These are phyloP conservation scores for Pyrus betulifolia DNA, from an alignment of 306 rosid genomes.

Conservation along the genomic window DNA sequence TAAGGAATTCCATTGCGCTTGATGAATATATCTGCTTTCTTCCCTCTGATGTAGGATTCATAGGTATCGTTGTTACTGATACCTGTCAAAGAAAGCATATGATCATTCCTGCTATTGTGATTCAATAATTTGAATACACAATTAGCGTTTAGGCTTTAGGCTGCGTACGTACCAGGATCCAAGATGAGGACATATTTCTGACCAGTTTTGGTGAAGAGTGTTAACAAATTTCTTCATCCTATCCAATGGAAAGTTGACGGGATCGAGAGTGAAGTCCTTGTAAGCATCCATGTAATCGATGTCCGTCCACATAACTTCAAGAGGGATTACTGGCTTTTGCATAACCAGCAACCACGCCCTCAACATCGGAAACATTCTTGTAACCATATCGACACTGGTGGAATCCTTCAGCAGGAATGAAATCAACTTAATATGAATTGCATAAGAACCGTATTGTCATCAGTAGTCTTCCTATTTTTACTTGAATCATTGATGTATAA, in stretches of 20 bases:
- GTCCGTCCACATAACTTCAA: conserved; percentile 93
- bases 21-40: conserved; percentile 55
- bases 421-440: neutral
- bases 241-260: conserved; percentile 62
- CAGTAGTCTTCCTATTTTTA: too few relatives aligned
- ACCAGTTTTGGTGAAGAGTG: conserved; percentile 58
- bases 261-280: conserved; percentile 87
- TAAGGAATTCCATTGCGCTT: conserved; percentile 60
- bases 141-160: neutral
- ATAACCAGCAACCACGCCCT: conserved; percentile 63
- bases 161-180: conserved; percentile 63
- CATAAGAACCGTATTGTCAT: too few relatives aligned
- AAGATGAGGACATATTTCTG: conserved; percentile 75
- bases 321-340: conserved; percentile 69
- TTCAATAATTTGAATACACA: neutral
- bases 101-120: neutral
- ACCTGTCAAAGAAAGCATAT: conserved; percentile 33
- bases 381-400: conserved; percentile 86
- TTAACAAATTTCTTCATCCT: conserved; percentile 52
- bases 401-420: conserved; percentile 42
- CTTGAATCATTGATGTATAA: too few relatives aligned
- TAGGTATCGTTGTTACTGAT: conserved; percentile 52
- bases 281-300: conserved; percentile 88
- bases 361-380: conserved; percentile 57
- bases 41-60: conserved; percentile 58